Evolutionary conservation across 192 early-diverging fungal genomes (phyloP), one percentile per base, ranked within the genome.

Genomic region (Coemansia sp.): DNA sequence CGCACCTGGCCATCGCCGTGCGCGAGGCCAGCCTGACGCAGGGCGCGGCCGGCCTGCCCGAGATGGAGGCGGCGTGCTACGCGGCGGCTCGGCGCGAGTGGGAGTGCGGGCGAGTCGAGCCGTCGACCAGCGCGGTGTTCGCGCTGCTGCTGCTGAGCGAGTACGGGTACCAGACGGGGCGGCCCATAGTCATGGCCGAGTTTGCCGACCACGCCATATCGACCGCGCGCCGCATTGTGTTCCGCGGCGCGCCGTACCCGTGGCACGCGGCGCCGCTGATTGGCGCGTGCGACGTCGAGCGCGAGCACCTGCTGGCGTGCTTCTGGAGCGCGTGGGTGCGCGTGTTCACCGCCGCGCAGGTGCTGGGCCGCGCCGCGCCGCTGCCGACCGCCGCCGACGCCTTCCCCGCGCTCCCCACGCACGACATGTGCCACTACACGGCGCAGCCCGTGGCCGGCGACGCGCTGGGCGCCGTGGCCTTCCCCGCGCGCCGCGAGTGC

Each of bases 61-160:
- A 43, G n/a, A 3, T 74, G 33, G 80, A 75, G 46, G 13, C 51
- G 7, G 59, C 59, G 36, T 68, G 72, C 66, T 82, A 60, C 27
- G 73, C 66, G 22, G 76, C 75, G 1, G 75, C 80, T 15, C 72
- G 63, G n/a, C 66, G 70, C 51, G 73, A 74, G 51, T 82, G 75
- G 75, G 69, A 52, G 18, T 18, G 38, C 0, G 29, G 55, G 15
- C 55, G 75, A 67, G 80, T 77, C 3, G 62, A 36, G 22, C 40
- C 76, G 3, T 67, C 66, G 1, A 62, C 73, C 0, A 68, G 70
- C 43, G 72, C 70, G 0, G 72, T 78, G 0, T 75, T 64, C 41
- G 75, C 69, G 15, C 57, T 78, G 61, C 72, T 82, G 38, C 65
- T 75, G 55, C 63, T 82, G 5, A 78, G 80, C 73, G 80, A 82